phyloP scores from a whole-genome alignment of 169 alveolate species.

The Amoebophrya sp. region DNA sequence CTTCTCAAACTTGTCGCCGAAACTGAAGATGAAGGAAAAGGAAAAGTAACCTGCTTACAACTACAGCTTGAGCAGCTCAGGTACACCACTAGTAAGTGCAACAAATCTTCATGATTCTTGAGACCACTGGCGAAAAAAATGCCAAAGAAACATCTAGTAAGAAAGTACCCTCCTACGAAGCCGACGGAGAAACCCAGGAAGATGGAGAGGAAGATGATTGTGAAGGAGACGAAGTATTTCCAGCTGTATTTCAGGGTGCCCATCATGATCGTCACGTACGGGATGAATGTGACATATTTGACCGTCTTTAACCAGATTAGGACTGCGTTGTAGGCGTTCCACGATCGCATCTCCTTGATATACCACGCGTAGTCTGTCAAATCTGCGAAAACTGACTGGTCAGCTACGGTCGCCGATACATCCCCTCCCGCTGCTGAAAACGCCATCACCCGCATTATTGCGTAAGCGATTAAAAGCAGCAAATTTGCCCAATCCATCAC shows the following conservation, averaged over 20 bases:
- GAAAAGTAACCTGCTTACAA: no score
- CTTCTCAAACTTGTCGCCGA: slow-evolving; percentile 1
- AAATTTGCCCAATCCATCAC: slow-evolving; percentile 29
- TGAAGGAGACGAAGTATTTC: background rate
- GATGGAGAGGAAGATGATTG: slow-evolving; percentile 5
- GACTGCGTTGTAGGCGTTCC: slow-evolving; percentile 4
- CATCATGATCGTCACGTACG: slow-evolving; percentile 20
- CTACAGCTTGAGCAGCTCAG: no score
- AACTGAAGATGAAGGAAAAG: no score
- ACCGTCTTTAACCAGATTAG: background rate
- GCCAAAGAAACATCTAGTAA: background rate
- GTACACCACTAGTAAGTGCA: background rate
- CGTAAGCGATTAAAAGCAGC: slow-evolving; percentile 21
- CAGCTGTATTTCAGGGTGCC: slow-evolving; percentile 17
- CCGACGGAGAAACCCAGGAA: slow-evolving; percentile 14
- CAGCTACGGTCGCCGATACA: background rate
- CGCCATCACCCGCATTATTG: background rate
- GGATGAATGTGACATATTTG: background rate
- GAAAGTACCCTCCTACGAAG: background rate
- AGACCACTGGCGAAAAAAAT: no score
- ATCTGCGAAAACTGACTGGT: background rate
- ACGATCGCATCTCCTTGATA: background rate
- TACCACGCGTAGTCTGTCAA: background rate
- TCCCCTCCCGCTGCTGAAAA: background rate
- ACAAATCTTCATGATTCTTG: no score